Evolutionary conservation across 2,329 filamentous ascomycete species (phyloP).

Genomic region (Ceratocystis lukuohia): DNA sequence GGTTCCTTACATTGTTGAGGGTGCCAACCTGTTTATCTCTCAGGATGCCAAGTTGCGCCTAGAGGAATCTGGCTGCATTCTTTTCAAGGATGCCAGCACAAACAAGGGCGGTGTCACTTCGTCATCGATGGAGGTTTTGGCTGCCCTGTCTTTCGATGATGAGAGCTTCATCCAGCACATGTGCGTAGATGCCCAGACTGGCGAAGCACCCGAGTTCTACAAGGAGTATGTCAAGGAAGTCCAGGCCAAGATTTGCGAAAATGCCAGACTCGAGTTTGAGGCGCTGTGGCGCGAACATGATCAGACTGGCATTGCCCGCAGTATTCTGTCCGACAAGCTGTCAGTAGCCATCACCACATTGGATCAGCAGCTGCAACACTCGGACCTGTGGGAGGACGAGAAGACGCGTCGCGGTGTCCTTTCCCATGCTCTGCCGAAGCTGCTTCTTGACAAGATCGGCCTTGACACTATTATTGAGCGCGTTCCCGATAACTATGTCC

Average conservation of each 20-base stretch:
- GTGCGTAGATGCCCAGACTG: constrained; percentile 59
- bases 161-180: constrained; percentile 79
- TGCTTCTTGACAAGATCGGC: constrained; percentile 79
- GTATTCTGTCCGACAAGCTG: constrained; percentile 80
- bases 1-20: constrained; percentile 93
- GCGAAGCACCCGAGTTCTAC: constrained; percentile 79
- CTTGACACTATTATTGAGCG: constrained; percentile 74
- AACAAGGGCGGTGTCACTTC: constrained; percentile 99
- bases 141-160: constrained; percentile 88
- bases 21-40: constrained; percentile 96
- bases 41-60: constrained; percentile 94
- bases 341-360: constrained; percentile 89
- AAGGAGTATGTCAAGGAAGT: constrained; percentile 83
- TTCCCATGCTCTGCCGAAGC: constrained; percentile 68
- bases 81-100: constrained; percentile 95
- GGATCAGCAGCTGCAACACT: constrained; percentile 90
- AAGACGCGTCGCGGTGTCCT: constrained; percentile 66
- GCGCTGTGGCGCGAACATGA: constrained; percentile 95
- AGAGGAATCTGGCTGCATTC: constrained; percentile 83
- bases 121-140: constrained; percentile 89
- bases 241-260: constrained; percentile 79
- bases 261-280: constrained; percentile 89
- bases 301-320: constrained; percentile 63
- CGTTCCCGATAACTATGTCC: constrained; percentile 82
- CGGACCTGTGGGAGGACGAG: constrained; percentile 78